Percentiles rank a stretch among this genome's conserved stretches.
Evolutionary conservation across 2,329 filamentous ascomycete genomes (phyloP).

Genomic region (Penicillium freii): DNA sequence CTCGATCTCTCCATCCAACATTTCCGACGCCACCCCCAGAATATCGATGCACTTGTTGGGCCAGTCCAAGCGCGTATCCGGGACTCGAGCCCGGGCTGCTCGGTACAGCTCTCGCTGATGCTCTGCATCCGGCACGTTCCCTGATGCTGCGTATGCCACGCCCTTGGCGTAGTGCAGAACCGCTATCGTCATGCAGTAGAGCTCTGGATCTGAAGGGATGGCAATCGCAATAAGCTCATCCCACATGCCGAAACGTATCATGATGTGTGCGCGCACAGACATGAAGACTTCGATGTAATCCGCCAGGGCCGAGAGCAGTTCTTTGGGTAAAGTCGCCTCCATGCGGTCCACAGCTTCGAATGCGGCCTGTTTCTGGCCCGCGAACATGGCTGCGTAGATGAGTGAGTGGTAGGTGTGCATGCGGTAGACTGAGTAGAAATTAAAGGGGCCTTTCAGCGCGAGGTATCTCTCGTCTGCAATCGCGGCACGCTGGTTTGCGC

Average conservation of each 20-base stretch:
- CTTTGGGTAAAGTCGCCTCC: conserved; percentile 62
- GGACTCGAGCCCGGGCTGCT: conserved; percentile 53
- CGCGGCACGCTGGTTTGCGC: conserved; percentile 66
- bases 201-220: conserved; percentile 56
- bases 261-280: conserved; percentile 64
- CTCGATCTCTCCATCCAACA: conserved; percentile 72
- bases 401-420: conserved; percentile 73
- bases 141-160: conserved; percentile 62
- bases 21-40: conserved; percentile 58
- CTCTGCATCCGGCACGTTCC: conserved; percentile 55
- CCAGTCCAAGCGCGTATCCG: conserved; percentile 62
- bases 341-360: conserved; percentile 60
- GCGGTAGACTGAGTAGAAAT: conserved; percentile 76
- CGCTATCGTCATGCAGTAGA: conserved; percentile 70
- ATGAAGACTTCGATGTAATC: conserved; percentile 75
- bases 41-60: conserved; percentile 66
- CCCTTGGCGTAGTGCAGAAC: conserved; percentile 67
- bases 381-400: conserved; percentile 76
- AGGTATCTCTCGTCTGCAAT: conserved; percentile 67
- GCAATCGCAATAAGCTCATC: conserved; percentile 58
- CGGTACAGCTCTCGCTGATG: conserved; percentile 53
- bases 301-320: conserved; percentile 71
- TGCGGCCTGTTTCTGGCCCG: conserved; percentile 62
- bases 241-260: conserved; percentile 74
- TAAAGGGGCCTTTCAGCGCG: conserved; percentile 54